Evolutionary conservation across 805 yeast genomes (phyloP).

Genomic region (Alloascoidea hylecoeti): DNA sequence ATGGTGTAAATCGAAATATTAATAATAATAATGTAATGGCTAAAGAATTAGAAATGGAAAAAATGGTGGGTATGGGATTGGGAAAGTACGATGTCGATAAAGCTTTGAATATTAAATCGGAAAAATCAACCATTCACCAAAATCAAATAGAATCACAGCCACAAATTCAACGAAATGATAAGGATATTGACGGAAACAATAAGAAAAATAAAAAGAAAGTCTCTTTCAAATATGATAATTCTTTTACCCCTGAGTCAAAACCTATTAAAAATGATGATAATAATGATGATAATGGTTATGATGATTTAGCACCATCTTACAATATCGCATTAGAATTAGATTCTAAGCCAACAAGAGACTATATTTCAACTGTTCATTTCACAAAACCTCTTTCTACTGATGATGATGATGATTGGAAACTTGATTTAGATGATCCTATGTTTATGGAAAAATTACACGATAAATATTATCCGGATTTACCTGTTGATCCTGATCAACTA

Average conservation of each 20-base stretch:
- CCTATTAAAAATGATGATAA: constrained; percentile 20
- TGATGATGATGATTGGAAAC: constrained; percentile 17
- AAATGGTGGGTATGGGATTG: too few species aligned
- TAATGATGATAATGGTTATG: constrained; percentile 11
- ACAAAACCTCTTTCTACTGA: constrained; percentile 31
- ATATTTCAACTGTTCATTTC: constrained; percentile 44
- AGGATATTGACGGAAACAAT: not conserved
- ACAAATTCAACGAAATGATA: not conserved
- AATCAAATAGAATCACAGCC: not conserved
- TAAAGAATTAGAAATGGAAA: not conserved
- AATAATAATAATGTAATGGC: too few species aligned
- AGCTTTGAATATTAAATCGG: too few species aligned
- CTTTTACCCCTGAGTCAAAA: constrained; percentile 11
- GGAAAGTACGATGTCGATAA: too few species aligned
- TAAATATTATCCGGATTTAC: constrained; percentile 82
- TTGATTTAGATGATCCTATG: constrained; percentile 55
- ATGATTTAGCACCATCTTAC: constrained; percentile 17
- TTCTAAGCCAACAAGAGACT: constrained; percentile 26
- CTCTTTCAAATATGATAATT: constrained; percentile 3
- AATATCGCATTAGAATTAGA: constrained; percentile 31
- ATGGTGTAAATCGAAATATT: constrained; percentile 7
- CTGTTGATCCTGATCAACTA: constrained; percentile 64
- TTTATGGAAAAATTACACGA: constrained; percentile 70
- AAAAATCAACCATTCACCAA: too few species aligned
- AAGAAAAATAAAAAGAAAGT: constrained; percentile 7